Evolutionary conservation across 495 filamentous ascomycete genomes (phyloP), one percentile per base, ranked within the genome.

Genomic region (Penicillium atrosanguineum): DNA sequence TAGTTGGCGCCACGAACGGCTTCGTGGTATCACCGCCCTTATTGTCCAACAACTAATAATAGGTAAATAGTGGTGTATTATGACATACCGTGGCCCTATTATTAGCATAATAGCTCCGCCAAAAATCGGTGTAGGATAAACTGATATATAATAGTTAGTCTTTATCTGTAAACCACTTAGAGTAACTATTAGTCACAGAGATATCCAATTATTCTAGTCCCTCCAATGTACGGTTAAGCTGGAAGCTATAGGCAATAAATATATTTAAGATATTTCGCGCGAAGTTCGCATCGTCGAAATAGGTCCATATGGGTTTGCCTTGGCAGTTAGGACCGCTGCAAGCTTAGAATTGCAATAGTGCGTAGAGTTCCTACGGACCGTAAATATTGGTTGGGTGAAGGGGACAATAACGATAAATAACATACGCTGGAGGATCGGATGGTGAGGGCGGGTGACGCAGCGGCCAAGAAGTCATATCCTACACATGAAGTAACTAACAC

Each of bases 61-160:
- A 48, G 14, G 52, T 54, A 48, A 54, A 48, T 2, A 44, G 45
- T 11, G 52, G 37, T 21, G 45, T 54, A 43, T 54, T 48, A 16
- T 54, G 44, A 41, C 52, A 54, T 12, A 44, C 45, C 2, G 44
- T 48, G 15, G 11, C 44, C 6, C 52, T 37, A 16, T 54, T 54
- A 7, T 15, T 45, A 3, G 51, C 51, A 21, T 48, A 54, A 18
- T 54, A 54, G 16, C 44, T 54, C 23, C 37, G 37, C 36, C 44
- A 54, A 23, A 53, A 54, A 26, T 39, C 25, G n/a, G 36, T 48
- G 38, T 36, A 54, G n/a, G 51, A 46, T 6, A 43, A 53, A 26
- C 37, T 42, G 21, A 48, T 43, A 7, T 4, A 11, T 18, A 23
- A 48, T 9, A 40, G 12, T 23, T 46, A 43, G n/a, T 53, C 50